phyloP scores from a whole-genome alignment of 2,329 filamentous ascomycete species.

The Elsinoe necatrix region DNA sequence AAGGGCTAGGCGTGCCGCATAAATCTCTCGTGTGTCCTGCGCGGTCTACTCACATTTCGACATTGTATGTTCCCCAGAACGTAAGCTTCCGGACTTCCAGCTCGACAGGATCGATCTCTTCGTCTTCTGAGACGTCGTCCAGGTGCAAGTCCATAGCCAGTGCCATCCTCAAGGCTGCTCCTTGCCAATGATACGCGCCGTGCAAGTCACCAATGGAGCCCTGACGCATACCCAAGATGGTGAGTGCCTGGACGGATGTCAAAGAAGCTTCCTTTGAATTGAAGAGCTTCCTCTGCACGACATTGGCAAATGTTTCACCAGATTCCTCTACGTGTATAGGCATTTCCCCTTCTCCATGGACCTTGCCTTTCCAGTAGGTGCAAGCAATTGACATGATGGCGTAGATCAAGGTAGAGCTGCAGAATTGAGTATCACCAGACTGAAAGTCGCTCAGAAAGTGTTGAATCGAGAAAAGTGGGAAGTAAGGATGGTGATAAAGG shows the following conservation, averaged over 20 bases:
- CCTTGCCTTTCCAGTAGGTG: conserved; percentile 22
- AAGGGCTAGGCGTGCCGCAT: background rate
- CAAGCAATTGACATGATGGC: conserved; percentile 29
- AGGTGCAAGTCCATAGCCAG: conserved; percentile 63
- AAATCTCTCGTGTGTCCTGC: background rate
- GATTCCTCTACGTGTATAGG: background rate
- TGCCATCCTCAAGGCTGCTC: conserved; percentile 62
- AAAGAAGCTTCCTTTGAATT: conserved; percentile 51
- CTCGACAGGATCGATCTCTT: conserved; percentile 34
- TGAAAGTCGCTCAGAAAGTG: conserved; percentile 60
- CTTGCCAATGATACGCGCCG: conserved; percentile 63
- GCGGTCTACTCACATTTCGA: conserved; percentile 36
- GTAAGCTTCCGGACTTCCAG: conserved; percentile 43
- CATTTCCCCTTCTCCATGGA: background rate
- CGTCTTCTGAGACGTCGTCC: conserved; percentile 25
- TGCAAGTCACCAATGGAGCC: conserved; percentile 60
- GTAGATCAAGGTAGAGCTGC: conserved; percentile 43
- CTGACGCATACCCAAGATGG: conserved; percentile 67
- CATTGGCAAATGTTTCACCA: background rate
- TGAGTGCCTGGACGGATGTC: conserved; percentile 65
- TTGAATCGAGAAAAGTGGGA: conserved; percentile 63
- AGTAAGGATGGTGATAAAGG: conserved; percentile 63
- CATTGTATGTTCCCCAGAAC: conserved; percentile 46
- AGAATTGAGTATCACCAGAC: conserved; percentile 54
- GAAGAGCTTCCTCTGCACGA: conserved; percentile 24